A percentile compares a stretch with the other conserved stretches of the same genome.
Conservation (phyloP, 768 basidiomycete genomes). For the Rhodotorula taiwanensis region DNA sequence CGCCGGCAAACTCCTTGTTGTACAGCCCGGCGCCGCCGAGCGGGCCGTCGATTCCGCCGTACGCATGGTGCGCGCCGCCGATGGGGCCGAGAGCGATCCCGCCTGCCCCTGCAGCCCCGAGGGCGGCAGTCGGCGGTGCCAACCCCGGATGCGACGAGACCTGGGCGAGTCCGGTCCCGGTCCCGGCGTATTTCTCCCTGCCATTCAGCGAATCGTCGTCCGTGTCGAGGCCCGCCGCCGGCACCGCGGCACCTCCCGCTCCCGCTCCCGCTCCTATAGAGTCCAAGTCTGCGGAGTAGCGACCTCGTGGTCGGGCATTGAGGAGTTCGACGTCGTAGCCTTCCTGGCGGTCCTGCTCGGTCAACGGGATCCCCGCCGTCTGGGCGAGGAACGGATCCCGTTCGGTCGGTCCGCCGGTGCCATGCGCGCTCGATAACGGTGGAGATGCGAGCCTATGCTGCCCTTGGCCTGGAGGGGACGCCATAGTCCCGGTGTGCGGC, state of each 20-base stretch:
- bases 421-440: no score
- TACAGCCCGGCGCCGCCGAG: background rate
- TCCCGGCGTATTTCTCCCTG: conserved; percentile 4
- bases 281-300: conserved; percentile 10
- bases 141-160: background rate
- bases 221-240: background rate
- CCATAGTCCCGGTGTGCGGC: no score
- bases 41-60: background rate
- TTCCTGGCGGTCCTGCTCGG: conserved; percentile 32
- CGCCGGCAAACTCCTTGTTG: conserved; percentile 1
- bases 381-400: conserved; percentile 33
- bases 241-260: background rate
- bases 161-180: background rate
- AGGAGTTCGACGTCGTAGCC: conserved; percentile 35
- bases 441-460: no score
- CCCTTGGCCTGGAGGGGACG: no score
- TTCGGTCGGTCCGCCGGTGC: background rate
- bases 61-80: background rate
- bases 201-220: conserved; percentile 7
- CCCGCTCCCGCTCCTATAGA: background rate
- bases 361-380: conserved; percentile 18
- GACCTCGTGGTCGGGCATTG: conserved; percentile 22
- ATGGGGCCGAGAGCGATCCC: background rate
- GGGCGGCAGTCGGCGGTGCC: background rate
- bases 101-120: background rate